Evolutionary conservation across 306 rosid species (phyloP), one percentile per base, ranked within the genome.

Genomic region (Rosa rugosa): DNA sequence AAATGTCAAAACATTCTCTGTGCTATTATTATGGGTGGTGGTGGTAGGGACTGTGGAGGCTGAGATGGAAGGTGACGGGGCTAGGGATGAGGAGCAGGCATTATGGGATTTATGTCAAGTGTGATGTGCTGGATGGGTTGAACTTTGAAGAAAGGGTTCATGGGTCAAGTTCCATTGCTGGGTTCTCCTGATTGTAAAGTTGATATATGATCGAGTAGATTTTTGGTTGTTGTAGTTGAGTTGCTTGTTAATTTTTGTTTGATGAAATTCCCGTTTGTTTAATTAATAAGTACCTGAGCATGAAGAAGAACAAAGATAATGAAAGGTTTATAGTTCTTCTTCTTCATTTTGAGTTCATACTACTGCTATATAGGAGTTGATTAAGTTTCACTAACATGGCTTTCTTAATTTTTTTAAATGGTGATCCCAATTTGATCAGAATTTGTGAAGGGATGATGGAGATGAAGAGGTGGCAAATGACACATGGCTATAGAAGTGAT

Each of bases 151-250:
- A 88, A 78, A 73, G 97, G 91, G 14, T 51, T 85, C 50, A 79
- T 87, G 51, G 99, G 99, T 75, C 99, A 90, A 80, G 83, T 91
- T 64, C 97, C 99, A 7, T 66, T 94, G 78, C 91, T 94, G 25
- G 92, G 85, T 14, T 16, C 86, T 80, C 91, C 92, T 3, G 20
- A 75, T 9, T 94, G 99, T 74, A 68, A 84, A 17, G 99, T 92
- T 2, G 88, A 94, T 75, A 67, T 87, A 41, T 92, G 85, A 90
- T 70, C 45, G n/a, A 67, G 23, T 64, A 67, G 14, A 9, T 66
- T 34, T 20, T 38, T 3, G 71, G 14, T 67, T 67, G 27, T 34
- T 64, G 40, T 47, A 66, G 44, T 16, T 64, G 27, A 27, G 27
- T 27, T 27, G 27, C 69, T 63, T 31, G 11, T 31, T 27, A 16